Evolutionary conservation across 139 green algal genomes (phyloP).

Genomic region (Volvox reticuliferus): DNA sequence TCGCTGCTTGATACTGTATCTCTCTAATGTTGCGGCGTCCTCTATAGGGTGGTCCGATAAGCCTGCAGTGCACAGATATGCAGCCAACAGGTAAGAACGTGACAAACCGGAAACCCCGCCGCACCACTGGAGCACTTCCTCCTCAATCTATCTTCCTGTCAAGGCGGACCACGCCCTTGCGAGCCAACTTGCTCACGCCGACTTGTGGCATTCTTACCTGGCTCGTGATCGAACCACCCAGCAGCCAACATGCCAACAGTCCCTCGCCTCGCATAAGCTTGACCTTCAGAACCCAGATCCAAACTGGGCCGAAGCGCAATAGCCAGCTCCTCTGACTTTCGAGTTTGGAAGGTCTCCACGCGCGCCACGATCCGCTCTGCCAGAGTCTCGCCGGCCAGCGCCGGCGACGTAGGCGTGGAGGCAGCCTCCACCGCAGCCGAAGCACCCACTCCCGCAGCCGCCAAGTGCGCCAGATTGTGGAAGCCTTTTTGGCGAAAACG

Average conservation of each 20-base stretch:
- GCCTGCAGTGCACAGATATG: too few species aligned
- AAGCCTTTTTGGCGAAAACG: slow-evolving; percentile 37
- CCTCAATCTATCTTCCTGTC: too few species aligned
- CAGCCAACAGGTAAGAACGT: too few species aligned
- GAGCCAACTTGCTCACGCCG: too few species aligned
- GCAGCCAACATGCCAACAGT: too few species aligned
- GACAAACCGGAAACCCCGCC: too few species aligned
- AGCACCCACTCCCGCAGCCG: neutral
- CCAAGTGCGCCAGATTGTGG: slow-evolving; percentile 8
- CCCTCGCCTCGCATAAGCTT: neutral
- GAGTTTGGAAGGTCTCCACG: slow-evolving; percentile 17
- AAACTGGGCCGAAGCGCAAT: neutral
- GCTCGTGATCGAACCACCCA: neutral
- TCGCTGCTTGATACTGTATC: too few species aligned
- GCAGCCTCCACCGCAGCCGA: neutral
- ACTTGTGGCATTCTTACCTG: neutral
- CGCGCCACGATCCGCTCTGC: slow-evolving; percentile 39
- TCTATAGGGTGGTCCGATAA: too few species aligned
- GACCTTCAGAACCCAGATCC: neutral
- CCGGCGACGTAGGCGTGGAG: neutral
- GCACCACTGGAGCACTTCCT: too few species aligned
- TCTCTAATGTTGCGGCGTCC: too few species aligned
- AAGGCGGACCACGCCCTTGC: too few species aligned
- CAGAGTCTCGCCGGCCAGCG: slow-evolving; percentile 24
- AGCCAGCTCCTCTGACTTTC: neutral